phyloP scores from a whole-genome alignment of 2,329 filamentous ascomycete species.

The Botryosphaeria agaves region DNA sequence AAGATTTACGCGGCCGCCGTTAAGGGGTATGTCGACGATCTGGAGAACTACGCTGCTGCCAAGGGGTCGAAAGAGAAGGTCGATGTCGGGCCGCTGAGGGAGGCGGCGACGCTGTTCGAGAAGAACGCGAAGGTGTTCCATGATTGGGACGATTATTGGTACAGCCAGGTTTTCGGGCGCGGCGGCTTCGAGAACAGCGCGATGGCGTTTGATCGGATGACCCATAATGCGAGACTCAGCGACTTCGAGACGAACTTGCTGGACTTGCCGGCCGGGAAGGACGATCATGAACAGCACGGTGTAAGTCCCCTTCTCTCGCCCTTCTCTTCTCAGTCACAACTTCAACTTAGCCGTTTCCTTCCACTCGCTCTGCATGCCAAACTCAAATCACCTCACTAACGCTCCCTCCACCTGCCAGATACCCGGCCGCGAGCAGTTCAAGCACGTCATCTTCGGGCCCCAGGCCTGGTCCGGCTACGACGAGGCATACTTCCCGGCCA shows the following conservation, averaged over 20 bases:
- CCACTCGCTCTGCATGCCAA: background rate
- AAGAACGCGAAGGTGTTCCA: conserved; percentile 47
- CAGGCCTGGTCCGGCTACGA: conserved; percentile 56
- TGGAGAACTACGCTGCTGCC: conserved; percentile 43
- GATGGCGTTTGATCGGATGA: conserved; percentile 48
- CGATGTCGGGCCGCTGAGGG: conserved; percentile 40
- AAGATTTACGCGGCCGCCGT: conserved; percentile 52
- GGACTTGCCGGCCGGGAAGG: conserved; percentile 46
- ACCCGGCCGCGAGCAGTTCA: conserved; percentile 79
- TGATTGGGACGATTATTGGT: conserved; percentile 64
- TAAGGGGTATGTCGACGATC: conserved; percentile 43
- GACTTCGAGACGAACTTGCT: conserved; percentile 70
- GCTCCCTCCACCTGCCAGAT: conserved; percentile 21
- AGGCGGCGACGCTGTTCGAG: conserved; percentile 45
- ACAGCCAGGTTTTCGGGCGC: conserved; percentile 45
- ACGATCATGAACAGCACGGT: conserved; percentile 28
- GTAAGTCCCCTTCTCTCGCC: conserved; percentile 36
- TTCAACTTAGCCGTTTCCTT: background rate
- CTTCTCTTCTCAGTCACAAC: background rate
- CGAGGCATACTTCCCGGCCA: conserved; percentile 60
- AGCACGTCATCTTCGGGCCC: conserved; percentile 80
- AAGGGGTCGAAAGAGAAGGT: conserved; percentile 18
- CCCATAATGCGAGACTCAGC: conserved; percentile 64
- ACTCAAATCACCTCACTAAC: background rate
- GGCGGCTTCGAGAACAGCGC: conserved; percentile 61